Evolutionary conservation across 1,284 basidiomycete species (phyloP).

Genomic region (Schizophyllum amplum): DNA sequence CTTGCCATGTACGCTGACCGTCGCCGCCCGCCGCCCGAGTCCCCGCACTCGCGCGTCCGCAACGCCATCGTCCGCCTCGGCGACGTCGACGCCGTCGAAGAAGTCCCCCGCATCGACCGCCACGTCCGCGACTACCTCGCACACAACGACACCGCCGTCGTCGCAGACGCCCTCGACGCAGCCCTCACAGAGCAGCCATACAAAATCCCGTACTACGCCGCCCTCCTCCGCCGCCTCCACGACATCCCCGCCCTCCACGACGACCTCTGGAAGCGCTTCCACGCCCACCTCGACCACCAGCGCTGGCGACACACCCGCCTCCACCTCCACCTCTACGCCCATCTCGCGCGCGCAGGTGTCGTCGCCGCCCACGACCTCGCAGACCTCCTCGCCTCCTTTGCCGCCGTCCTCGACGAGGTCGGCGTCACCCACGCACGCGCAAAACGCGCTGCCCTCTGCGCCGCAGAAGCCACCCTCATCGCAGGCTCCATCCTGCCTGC

Average conservation of each 20-base stretch:
- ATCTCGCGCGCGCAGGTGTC: conserved; percentile 69
- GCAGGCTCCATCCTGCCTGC: conserved; percentile 29
- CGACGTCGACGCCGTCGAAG: conserved; percentile 73
- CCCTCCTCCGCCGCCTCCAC: conserved; percentile 68
- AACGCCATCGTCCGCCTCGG: conserved; percentile 68
- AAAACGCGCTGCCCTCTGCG: conserved; percentile 79
- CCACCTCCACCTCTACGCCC: conserved; percentile 87
- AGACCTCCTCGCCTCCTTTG: conserved; percentile 72
- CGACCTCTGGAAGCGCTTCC: conserved; percentile 84
- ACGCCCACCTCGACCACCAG: conserved; percentile 76
- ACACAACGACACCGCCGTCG: conserved; percentile 47
- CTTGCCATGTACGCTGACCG: conserved; percentile 37
- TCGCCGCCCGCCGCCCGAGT: conserved; percentile 54
- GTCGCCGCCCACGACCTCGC: conserved; percentile 72
- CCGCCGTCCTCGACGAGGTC: conserved; percentile 83
- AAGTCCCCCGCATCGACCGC: conserved; percentile 57
- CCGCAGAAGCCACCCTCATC: conserved; percentile 81
- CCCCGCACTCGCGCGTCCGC: conserved; percentile 66
- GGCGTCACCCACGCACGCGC: conserved; percentile 83
- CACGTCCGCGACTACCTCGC: conserved; percentile 55
- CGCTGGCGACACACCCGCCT: conserved; percentile 85
- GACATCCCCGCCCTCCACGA: conserved; percentile 55
- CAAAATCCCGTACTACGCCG: conserved; percentile 85
- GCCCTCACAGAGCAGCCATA: conserved; percentile 80
- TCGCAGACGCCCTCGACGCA: not conserved